Percentiles rank a stretch among this genome's conserved stretches.
These are phyloP conservation scores for Mucor indicus DNA, from an alignment of 371 early-diverging fungal species.

Conservation along the genomic window DNA sequence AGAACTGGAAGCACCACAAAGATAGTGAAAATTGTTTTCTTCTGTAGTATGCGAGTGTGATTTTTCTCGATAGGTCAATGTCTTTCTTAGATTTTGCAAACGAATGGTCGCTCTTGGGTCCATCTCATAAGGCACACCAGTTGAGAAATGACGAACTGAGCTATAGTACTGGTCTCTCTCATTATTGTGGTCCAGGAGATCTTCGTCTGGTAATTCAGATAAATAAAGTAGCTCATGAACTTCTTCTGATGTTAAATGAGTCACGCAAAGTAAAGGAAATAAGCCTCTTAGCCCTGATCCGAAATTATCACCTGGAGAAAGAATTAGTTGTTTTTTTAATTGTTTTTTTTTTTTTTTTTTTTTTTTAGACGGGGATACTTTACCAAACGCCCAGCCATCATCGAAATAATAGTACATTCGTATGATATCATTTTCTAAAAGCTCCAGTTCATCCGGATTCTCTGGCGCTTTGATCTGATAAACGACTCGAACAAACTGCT, in stretches of 20 bases:
- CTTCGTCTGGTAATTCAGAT: slow-evolving; percentile 10
- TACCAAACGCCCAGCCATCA: slow-evolving; percentile 71
- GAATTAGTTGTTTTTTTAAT: no score
- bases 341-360: no score
- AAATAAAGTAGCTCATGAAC: slow-evolving; percentile 10
- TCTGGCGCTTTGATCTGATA: slow-evolving; percentile 20
- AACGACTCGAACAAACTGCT: slow-evolving; percentile 19
- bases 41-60: background rate
- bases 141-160: slow-evolving; percentile 14
- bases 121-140: slow-evolving; percentile 12
- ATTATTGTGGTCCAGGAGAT: background rate
- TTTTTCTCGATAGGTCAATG: slow-evolving; percentile 7
- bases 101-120: slow-evolving; percentile 11
- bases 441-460: slow-evolving; percentile 61
- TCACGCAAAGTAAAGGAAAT: slow-evolving; percentile 23
- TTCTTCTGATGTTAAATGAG: slow-evolving; percentile 16
- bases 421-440: slow-evolving; percentile 59
- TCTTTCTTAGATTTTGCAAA: slow-evolving; percentile 13
- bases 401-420: slow-evolving; percentile 54
- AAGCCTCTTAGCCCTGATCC: slow-evolving; percentile 23
- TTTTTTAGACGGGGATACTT: no score
- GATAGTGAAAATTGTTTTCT: slow-evolving; percentile 17
- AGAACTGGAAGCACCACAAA: slow-evolving; percentile 4
- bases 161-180: slow-evolving; percentile 4
- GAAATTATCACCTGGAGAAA: slow-evolving; percentile 20